phyloP scores from a whole-genome alignment of 805 yeast species.

The Huiozyma naganishii region DNA sequence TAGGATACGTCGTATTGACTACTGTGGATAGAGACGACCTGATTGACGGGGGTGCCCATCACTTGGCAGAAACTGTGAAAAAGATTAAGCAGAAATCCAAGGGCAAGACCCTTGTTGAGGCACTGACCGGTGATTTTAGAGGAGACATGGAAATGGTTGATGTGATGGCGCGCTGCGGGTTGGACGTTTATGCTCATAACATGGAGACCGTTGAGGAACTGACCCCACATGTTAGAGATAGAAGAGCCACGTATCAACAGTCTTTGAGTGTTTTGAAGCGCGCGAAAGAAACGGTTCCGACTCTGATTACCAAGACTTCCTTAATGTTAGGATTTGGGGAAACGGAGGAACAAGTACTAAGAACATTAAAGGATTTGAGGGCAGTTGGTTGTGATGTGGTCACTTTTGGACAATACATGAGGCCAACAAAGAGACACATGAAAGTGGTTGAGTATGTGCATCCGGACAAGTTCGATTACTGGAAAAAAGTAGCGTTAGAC shows the following conservation, averaged over 20 bases:
- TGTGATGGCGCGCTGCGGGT: constrained; percentile 70
- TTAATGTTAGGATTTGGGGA: constrained; percentile 96
- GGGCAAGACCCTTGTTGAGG: constrained; percentile 86
- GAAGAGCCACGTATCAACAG: constrained; percentile 92
- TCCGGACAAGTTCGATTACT: constrained; percentile 88
- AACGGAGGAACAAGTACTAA: constrained; percentile 76
- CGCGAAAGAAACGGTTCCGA: constrained; percentile 71
- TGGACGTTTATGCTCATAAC: constrained; percentile 96
- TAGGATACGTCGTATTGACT: constrained; percentile 94
- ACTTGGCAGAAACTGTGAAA: constrained; percentile 77
- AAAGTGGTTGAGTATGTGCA: constrained; percentile 90
- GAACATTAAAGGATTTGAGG: constrained; percentile 68
- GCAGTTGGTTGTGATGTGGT: constrained; percentile 79
- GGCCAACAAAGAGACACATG: constrained; percentile 98
- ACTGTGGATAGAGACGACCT: constrained; percentile 97
- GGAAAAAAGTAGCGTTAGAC: constrained; percentile 79
- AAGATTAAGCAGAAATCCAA: constrained; percentile 70
- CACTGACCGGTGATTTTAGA: constrained; percentile 87
- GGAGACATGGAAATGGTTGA: constrained; percentile 79
- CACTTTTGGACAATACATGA: constrained; percentile 97
- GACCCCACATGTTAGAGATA: constrained; percentile 91
- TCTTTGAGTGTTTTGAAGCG: constrained; percentile 63
- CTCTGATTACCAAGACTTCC: constrained; percentile 82
- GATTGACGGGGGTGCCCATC: constrained; percentile 85
- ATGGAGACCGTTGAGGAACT: constrained; percentile 91